Evolutionary conservation across 2,329 filamentous ascomycete species (phyloP).

Genomic region (Magnaporthiopsis incrustans): DNA sequence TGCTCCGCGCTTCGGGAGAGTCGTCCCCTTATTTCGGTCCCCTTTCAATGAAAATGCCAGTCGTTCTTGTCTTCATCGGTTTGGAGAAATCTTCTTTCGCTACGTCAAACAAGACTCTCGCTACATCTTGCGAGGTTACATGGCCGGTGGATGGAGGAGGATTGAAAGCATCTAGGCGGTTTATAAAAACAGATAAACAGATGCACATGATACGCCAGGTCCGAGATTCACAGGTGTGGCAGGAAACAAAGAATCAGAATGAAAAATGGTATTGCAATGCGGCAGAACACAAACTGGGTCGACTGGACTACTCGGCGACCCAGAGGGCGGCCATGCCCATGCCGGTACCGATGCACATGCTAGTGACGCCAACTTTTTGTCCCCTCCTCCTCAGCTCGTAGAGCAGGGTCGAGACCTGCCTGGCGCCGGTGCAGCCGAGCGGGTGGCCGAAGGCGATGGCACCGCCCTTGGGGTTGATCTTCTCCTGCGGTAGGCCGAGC

Average conservation of each 20-base stretch:
- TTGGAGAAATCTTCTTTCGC: too few relatives aligned
- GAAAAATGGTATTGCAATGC: not conserved
- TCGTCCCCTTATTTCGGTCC: too few relatives aligned
- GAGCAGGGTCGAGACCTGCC: constrained; percentile 86
- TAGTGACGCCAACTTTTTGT: constrained; percentile 82
- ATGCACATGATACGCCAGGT: too few relatives aligned
- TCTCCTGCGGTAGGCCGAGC: constrained; percentile 71
- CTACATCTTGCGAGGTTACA: too few relatives aligned
- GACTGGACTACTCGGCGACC: constrained; percentile 68
- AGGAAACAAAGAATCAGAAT: not conserved
- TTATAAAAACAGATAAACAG: too few relatives aligned
- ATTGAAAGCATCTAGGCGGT: too few relatives aligned
- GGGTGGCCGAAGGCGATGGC: constrained; percentile 96
- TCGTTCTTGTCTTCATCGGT: too few relatives aligned
- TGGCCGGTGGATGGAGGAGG: too few relatives aligned
- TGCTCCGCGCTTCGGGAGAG: too few relatives aligned
- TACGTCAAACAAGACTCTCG: too few relatives aligned
- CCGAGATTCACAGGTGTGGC: not conserved
- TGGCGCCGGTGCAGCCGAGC: constrained; percentile 84
- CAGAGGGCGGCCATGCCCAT: constrained; percentile 98
- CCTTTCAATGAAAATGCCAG: too few relatives aligned
- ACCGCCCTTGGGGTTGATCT: constrained; percentile 96
- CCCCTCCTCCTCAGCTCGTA: constrained; percentile 81
- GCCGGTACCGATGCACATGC: constrained; percentile 93
- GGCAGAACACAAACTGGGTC: not conserved